Evolutionary conservation across 169 alveolate species (phyloP), one percentile per base, ranked within the genome.

Genomic region (Cryptosporidium canis): DNA sequence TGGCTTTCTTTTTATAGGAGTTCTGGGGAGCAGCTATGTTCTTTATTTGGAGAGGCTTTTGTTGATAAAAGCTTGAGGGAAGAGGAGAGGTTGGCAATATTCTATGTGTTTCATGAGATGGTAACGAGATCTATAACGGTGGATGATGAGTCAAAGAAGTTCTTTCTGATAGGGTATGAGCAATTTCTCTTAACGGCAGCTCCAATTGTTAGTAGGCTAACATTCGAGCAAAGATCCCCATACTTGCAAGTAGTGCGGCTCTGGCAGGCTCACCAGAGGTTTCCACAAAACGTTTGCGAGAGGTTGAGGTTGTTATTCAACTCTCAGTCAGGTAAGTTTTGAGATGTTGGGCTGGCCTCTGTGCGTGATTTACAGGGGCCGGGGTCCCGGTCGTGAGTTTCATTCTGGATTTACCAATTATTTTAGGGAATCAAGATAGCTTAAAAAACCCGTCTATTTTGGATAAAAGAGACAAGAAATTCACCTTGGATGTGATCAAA

Each of bases 1-100:
- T 77, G 87, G 87, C 51, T 77, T 39, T 77, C 87, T 33, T 77
- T 77, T 58, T 77, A 77, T 45, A 77, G 87, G 14, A 77, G 87
- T 27, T 77, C 87, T 3, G 87, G 77, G 11, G 87, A 77, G 9
- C 65, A 41, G 3, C 39, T 77, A 16, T 77, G 87, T 61, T 77
- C 87, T 18, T 58, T 77, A 35, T 77, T 77, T 61, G 87, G 87
- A 31, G 87, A 77, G n/a, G 87, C 72, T 21, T 77, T 77, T 77
- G 87, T 77, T 4, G 87, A 77, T 45, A 77, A 77, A 39, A 77
- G 33, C 61, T 58, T 77, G 16, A 77, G 41, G 31, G 87, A 77
- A 33, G 87, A 77, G 7, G 77, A 77, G 14, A 56, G 72, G 27
- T 31, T 77, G 37, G 87, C 87, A 11, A 77, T 77, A 39, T 77